Conservation (phyloP, 768 basidiomycete genomes). For the Mycena kentingensis region DNA sequence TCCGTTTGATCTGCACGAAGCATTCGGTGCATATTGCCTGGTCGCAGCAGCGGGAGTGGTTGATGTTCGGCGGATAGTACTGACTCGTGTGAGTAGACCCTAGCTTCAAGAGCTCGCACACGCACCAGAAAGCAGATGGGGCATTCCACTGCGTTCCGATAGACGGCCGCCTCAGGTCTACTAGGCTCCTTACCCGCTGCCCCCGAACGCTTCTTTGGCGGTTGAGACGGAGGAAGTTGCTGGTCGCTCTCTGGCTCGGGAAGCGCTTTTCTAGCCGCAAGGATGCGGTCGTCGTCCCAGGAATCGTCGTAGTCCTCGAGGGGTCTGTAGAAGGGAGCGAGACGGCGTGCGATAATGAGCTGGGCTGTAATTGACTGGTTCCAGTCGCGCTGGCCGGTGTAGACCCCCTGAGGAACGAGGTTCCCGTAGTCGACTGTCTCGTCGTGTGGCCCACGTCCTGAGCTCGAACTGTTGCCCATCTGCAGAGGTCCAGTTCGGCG, state of each 20-base stretch:
- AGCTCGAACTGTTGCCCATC: constrained; percentile 87
- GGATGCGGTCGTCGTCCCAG: constrained; percentile 88
- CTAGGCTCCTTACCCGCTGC: constrained; percentile 63
- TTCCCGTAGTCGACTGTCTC: constrained; percentile 83
- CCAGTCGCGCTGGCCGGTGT: constrained; percentile 85
- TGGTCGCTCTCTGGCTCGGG: constrained; percentile 50
- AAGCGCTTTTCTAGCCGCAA: constrained; percentile 74
- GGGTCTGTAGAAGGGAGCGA: constrained; percentile 96
- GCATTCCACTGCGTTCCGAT: constrained; percentile 87
- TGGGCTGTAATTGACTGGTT: constrained; percentile 84
- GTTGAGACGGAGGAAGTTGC: constrained; percentile 33
- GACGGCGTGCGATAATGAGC: constrained; percentile 82
- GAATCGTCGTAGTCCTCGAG: constrained; percentile 89
- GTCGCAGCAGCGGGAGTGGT: constrained; percentile 96
- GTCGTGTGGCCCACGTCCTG: constrained; percentile 77
- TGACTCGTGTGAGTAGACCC: constrained; percentile 39
- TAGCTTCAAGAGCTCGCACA: constrained; percentile 21
- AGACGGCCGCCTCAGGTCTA: constrained; percentile 78
- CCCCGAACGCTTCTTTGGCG: constrained; percentile 53
- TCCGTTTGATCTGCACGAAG: constrained; percentile 98
- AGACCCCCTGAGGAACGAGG: constrained; percentile 82
- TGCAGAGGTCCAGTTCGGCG: not conserved
- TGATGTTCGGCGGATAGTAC: constrained; percentile 98
- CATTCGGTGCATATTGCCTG: constrained; percentile 99
- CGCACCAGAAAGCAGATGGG: constrained; percentile 96